phyloP scores from a whole-genome alignment of 805 yeast genomes.

The Candida hispaniensis region DNA sequence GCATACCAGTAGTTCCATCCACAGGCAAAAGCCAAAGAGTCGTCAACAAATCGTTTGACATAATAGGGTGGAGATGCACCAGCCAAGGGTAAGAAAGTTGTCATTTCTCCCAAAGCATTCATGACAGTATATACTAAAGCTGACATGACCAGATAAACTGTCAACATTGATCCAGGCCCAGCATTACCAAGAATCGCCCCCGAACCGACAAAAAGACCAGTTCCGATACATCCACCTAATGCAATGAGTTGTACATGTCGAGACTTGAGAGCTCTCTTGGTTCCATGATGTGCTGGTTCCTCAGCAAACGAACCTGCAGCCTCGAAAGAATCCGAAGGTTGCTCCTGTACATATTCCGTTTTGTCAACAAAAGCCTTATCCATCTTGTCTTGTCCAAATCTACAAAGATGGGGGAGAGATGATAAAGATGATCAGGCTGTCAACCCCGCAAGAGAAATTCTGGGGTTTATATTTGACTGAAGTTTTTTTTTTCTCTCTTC shows the following conservation, averaged over 20 bases:
- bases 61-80: conserved; percentile 56
- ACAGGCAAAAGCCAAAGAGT: conserved; percentile 48
- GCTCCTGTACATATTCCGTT: no score
- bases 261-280: conserved; percentile 35
- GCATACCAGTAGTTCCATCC: conserved; percentile 43
- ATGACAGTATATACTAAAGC: conserved; percentile 54
- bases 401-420: no score
- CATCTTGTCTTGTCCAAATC: no score
- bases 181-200: conserved; percentile 50
- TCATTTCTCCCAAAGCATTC: conserved; percentile 49
- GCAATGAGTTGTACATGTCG: conserved; percentile 68
- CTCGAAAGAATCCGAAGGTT: no score
- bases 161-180: conserved; percentile 62
- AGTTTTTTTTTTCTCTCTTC: no score
- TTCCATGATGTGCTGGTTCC: no score
- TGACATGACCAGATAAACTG: conserved; percentile 54
- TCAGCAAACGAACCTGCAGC: no score
- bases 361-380: no score
- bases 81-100: conserved; percentile 43
- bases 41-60: conserved; percentile 49
- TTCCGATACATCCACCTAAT: conserved; percentile 67
- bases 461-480: no score
- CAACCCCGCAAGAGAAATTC: no score
- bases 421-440: no score
- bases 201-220: conserved; percentile 68